A percentile compares a stretch with the other conserved stretches of the same genome.
Evolutionary conservation across 345 rosid species (phyloP).

Genomic region (Syzygium grande): DNA sequence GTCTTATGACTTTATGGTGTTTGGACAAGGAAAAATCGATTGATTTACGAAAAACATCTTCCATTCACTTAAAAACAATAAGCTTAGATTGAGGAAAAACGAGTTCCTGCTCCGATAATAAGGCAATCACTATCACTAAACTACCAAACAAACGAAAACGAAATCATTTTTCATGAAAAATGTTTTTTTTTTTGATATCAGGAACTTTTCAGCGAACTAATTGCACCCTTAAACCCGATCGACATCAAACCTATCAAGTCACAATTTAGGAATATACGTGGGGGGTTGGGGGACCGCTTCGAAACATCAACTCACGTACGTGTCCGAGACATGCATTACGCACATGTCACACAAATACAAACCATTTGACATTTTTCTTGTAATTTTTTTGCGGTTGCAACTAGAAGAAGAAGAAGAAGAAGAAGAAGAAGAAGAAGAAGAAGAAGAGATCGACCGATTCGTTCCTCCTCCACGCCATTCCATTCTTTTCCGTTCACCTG

Average conservation of each 20-base stretch:
- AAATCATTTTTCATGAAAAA: no score
- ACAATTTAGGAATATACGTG: background rate
- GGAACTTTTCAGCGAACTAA: background rate
- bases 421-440: background rate
- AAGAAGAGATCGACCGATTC: background rate
- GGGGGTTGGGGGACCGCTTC: background rate
- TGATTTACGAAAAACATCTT: no score
- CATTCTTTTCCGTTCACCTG: background rate
- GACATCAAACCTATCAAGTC: background rate
- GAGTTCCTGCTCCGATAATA: background rate
- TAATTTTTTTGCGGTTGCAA: background rate
- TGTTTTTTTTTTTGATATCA: no score
- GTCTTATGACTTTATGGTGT: background rate
- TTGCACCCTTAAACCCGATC: fast-evolving
- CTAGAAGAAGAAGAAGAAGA: background rate
- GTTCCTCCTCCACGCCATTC: background rate
- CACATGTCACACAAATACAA: background rate
- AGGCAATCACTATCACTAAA: background rate
- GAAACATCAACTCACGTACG: fast-evolving
- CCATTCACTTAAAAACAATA: background rate
- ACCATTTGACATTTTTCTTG: fast-evolving
- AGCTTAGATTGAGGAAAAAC: fast-evolving
- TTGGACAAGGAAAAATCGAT: background rate
- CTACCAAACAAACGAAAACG: no score
- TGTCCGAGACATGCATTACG: background rate